A percentile compares a stretch with the other conserved stretches of the same genome.
Conservation (phyloP, 2,329 filamentous ascomycete species). For the Onygenales sp. region DNA sequence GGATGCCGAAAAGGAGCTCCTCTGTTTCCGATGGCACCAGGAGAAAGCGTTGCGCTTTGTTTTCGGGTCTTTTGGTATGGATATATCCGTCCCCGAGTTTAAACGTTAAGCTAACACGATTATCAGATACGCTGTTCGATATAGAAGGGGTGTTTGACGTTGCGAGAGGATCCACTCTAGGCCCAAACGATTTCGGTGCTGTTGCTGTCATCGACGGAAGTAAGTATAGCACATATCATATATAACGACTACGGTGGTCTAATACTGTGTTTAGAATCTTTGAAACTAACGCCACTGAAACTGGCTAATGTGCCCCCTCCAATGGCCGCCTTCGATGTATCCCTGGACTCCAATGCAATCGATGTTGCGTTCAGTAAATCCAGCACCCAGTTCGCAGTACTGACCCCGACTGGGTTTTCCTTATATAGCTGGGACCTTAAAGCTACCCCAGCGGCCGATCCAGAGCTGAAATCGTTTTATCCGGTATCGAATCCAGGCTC, state of each 20-base stretch:
- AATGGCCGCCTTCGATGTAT: conserved; percentile 73
- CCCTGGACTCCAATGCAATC: conserved; percentile 51
- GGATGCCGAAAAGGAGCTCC: conserved; percentile 14
- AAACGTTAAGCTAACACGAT: background rate
- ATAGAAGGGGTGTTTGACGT: conserved; percentile 61
- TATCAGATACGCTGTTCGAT: conserved; percentile 42
- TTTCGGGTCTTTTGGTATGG: conserved; percentile 43
- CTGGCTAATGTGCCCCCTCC: conserved; percentile 82
- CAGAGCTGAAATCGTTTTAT: conserved; percentile 29
- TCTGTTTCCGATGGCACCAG: conserved; percentile 60
- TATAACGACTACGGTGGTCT: conserved; percentile 6
- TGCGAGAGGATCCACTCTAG: conserved; percentile 56
- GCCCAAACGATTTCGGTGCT: conserved; percentile 67
- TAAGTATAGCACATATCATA: conserved; percentile 22
- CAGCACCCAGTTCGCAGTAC: conserved; percentile 58
- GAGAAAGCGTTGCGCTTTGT: conserved; percentile 68
- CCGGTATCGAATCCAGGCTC: conserved; percentile 22
- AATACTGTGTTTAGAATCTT: conserved; percentile 32
- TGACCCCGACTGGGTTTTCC: conserved; percentile 58
- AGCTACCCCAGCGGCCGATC: conserved; percentile 24
- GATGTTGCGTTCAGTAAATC: conserved; percentile 65
- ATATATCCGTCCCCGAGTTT: background rate
- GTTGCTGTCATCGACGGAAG: conserved; percentile 79
- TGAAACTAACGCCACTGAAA: conserved; percentile 80
- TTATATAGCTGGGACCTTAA: conserved; percentile 61